These are phyloP conservation scores for Aureococcus anophagefferens DNA, from an alignment of 108 stramenopile species.

Conservation along the genomic window DNA sequence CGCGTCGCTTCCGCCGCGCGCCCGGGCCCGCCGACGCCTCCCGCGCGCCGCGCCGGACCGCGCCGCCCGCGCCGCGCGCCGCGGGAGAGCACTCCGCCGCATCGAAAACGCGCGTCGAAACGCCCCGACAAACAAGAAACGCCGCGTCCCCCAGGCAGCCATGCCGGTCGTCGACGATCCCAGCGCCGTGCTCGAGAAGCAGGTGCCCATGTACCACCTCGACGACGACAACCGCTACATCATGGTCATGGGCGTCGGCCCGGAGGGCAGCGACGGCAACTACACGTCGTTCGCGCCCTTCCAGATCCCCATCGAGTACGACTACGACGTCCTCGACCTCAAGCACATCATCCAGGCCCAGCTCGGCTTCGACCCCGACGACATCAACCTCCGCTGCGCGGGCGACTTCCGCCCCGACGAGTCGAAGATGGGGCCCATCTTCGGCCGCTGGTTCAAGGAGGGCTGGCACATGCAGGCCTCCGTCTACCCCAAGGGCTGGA, in stretches of 20 bases:
- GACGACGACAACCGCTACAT: not conserved
- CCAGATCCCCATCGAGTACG: conserved; percentile 2
- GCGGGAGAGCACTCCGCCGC: too few relatives aligned
- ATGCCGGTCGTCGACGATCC: not conserved
- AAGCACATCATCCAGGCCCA: not conserved
- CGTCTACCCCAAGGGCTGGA: not conserved
- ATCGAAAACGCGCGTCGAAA: too few relatives aligned
- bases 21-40: too few relatives aligned
- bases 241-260: conserved; percentile 1
- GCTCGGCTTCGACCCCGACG: not conserved
- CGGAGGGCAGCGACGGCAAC: not conserved
- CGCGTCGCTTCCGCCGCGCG: too few relatives aligned
- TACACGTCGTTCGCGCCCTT: not conserved
- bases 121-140: too few relatives aligned
- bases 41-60: too few relatives aligned
- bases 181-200: not conserved
- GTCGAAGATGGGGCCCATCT: not conserved
- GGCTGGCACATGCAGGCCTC: conserved; percentile 2
- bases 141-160: too few relatives aligned
- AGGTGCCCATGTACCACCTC: conserved; percentile 3
- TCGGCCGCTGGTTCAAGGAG: conserved; percentile 1
- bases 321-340: not conserved
- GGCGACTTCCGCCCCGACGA: conserved; percentile 1
- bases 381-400: not conserved
- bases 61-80: too few relatives aligned